Base-by-base conservation (phyloP, 2,329 filamentous ascomycete species). In the Septoria petroselini region DNA sequence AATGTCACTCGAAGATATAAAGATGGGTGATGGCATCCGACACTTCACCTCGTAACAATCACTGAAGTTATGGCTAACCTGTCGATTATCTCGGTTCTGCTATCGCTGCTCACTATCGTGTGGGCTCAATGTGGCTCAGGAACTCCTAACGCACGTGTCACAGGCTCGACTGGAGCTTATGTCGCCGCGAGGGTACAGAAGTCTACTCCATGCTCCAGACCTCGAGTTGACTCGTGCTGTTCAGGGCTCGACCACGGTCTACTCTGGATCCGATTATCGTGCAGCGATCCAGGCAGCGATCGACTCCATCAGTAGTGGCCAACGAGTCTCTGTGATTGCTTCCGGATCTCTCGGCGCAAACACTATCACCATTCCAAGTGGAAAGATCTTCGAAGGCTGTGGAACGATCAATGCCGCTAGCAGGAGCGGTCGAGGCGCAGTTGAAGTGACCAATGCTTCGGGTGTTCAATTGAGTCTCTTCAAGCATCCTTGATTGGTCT, bases 301-400 rank as follows among this genome's bases (percentile, higher is more conserved):
- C 14, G 76, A 80, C 58, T 70, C 74, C 29, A 74, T 80, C 55
- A 65, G 62, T 57, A 71, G 69, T 41, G 78, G 78, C 6, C 75
- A 81, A 62, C 75, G 78, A 8, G 72, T 81, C 1, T 66, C 76
- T 1, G 74, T 82, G 48, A 73, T 78, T 0, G 77, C 78, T 0
- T 78, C 76, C 0, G 78, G 78, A 3, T 77, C 75, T 35, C 79
- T 81, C 44, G 78, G 77, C 23, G 71, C 75, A n/a, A 71, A 60
- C 57, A 79, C 75, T 29, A 75, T 81, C 60, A 71, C 64, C 18
- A 73, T 81, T 53, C 57, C 61, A 27, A 75, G 73, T 59, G 77
- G 78, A 48, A 79, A 79, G 64, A 81, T 69, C 34, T 80, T 82
- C 40, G 79, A 82, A 55, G 78, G 76, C 25, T 81, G 79, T 61